Evolutionary conservation across 495 filamentous ascomycete genomes (phyloP).

Genomic region (Aspergillus cavernicola): DNA sequence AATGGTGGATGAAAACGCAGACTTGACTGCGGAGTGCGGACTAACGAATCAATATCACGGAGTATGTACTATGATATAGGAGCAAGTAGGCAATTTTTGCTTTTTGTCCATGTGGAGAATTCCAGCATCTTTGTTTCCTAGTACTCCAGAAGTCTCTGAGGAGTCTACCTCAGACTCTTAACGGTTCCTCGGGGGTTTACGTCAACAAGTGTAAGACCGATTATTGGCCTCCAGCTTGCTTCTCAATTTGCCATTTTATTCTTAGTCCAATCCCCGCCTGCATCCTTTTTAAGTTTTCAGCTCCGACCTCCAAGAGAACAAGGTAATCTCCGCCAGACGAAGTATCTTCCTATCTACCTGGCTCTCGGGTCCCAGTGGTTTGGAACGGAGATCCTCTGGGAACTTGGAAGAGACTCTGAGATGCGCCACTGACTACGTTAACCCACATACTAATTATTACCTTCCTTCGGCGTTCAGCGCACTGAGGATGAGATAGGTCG

Average conservation of each 20-base stretch:
- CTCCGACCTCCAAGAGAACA: not conserved
- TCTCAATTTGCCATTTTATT: not conserved
- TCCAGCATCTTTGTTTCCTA: not conserved
- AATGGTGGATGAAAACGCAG: not conserved
- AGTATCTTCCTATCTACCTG: constrained; percentile 13
- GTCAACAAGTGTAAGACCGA: not conserved
- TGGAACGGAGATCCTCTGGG: constrained; percentile 17
- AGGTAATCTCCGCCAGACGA: constrained; percentile 14
- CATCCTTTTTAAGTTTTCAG: constrained; percentile 11
- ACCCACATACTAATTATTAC: constrained; percentile 12
- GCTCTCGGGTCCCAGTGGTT: constrained; percentile 23
- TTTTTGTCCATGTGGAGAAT: constrained; percentile 11
- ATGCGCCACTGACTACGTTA: constrained; percentile 17
- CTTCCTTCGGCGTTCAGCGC: constrained; percentile 6
- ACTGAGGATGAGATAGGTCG: not conserved
- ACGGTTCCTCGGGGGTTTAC: constrained; percentile 5
- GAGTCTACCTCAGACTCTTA: not conserved
- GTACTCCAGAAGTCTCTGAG: too few species aligned
- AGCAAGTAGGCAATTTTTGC: not conserved
- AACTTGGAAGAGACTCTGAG: too few species aligned
- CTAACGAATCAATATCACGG: too few species aligned
- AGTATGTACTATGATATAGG: too few species aligned
- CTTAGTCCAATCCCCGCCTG: not conserved
- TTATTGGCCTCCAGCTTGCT: not conserved
- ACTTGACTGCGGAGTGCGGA: not conserved